Conservation (phyloP, 495 filamentous ascomycete genomes). For the Aspergillus affinis region DNA sequence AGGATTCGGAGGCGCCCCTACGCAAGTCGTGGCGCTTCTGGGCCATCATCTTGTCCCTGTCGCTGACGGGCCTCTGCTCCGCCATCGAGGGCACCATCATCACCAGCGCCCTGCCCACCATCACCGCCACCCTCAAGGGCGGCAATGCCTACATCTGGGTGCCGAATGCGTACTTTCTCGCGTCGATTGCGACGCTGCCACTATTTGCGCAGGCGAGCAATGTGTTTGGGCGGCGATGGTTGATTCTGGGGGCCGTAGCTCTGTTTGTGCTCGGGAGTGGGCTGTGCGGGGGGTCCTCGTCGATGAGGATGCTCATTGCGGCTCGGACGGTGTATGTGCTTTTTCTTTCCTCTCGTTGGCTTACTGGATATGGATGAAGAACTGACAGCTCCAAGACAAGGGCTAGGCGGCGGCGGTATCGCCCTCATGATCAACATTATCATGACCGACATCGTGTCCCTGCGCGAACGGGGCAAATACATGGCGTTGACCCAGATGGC, state of each 20-base stretch:
- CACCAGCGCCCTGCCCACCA: constrained; percentile 41
- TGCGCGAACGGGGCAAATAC: constrained; percentile 31
- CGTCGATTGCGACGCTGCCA: constrained; percentile 25
- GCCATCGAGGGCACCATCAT: constrained; percentile 43
- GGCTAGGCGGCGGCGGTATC: constrained; percentile 35
- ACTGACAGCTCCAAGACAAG: constrained; percentile 21
- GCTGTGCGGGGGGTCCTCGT: constrained; percentile 29
- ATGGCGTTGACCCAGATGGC: constrained; percentile 24
- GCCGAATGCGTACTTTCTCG: constrained; percentile 39
- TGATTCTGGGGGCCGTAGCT: constrained; percentile 34
- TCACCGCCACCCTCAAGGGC: constrained; percentile 31
- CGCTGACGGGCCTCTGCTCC: constrained; percentile 17
- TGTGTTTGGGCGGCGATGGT: constrained; percentile 51
- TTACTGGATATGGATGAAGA: not conserved
- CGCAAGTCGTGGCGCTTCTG: constrained; percentile 18
- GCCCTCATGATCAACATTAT: constrained; percentile 32
- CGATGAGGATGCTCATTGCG: constrained; percentile 19
- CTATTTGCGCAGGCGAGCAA: constrained; percentile 44
- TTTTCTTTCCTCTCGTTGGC: too few species aligned
- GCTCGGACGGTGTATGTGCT: constrained; percentile 27
- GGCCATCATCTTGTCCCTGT: constrained; percentile 32
- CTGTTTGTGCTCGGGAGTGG: constrained; percentile 46
- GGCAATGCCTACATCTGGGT: constrained; percentile 44
- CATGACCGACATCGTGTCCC: constrained; percentile 32
- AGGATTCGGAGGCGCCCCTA: too few species aligned